Conservation (phyloP, 1,284 basidiomycete genomes). For the Mrakiaceae sp. region DNA sequence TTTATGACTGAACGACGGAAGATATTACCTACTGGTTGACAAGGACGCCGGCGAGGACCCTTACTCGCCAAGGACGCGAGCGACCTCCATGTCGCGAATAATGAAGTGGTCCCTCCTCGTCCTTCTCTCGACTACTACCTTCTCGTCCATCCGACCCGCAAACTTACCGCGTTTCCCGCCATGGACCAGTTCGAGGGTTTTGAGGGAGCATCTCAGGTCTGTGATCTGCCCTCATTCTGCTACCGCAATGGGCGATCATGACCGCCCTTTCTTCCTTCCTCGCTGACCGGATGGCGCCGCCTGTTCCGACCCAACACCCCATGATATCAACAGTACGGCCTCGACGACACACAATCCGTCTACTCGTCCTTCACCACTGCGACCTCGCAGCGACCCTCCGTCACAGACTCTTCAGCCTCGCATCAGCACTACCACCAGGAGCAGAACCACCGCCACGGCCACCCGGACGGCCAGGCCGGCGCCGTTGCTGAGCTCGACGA, state of each 20-base stretch:
- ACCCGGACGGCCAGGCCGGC: constrained; percentile 17
- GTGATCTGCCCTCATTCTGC: neutral
- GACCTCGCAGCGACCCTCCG: constrained; percentile 28
- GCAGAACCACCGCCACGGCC: neutral
- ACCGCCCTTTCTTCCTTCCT: neutral
- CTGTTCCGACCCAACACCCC: constrained; percentile 46
- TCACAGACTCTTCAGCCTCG: constrained; percentile 46
- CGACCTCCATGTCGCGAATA: too few relatives aligned
- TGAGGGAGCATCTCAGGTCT: constrained; percentile 42
- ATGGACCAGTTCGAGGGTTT: constrained; percentile 37
- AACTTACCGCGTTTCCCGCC: neutral
- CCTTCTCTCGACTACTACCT: too few relatives aligned
- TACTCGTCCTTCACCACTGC: constrained; percentile 53
- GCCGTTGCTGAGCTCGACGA: constrained; percentile 48
- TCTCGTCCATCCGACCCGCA: too few relatives aligned
- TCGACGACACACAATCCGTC: constrained; percentile 74
- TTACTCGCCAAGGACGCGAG: too few relatives aligned
- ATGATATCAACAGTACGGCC: constrained; percentile 49
- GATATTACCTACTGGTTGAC: too few relatives aligned
- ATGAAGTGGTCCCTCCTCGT: too few relatives aligned
- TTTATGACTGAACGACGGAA: too few relatives aligned
- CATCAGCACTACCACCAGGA: constrained; percentile 29
- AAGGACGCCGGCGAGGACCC: too few relatives aligned
- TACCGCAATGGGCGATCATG: neutral
- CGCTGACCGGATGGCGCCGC: constrained; percentile 39